Percentiles rank a stretch among this genome's conserved stretches.
phyloP scores from a whole-genome alignment of 164 flowering plant genomes.

The Vitis rotundifolia region DNA sequence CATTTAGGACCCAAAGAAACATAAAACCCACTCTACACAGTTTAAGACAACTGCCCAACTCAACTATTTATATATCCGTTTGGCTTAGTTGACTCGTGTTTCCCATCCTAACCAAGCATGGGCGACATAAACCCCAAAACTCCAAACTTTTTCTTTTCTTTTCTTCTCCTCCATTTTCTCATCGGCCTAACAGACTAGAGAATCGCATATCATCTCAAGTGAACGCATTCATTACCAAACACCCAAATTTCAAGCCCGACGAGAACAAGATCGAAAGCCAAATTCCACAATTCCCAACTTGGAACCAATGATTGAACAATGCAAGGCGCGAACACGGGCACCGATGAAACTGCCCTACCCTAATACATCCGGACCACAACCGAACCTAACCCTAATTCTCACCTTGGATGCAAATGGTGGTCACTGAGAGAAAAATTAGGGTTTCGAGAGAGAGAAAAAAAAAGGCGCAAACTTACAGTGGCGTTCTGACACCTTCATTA shows the following conservation, averaged over 20 bases:
- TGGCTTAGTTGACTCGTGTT: background rate
- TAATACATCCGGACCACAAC: slow-evolving; percentile 6
- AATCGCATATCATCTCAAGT: background rate
- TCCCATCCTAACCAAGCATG: background rate
- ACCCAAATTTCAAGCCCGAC: background rate
- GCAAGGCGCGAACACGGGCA: slow-evolving; percentile 2
- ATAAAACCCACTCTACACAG: background rate
- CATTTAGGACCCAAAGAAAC: too few relatives aligned
- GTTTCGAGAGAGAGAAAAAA: slow-evolving; percentile 16
- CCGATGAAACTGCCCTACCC: slow-evolving; percentile 11
- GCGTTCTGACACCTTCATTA: slow-evolving; percentile 4
- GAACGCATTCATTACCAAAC: background rate
- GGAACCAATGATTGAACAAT: slow-evolving; percentile 8
- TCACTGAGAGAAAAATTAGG: slow-evolving; percentile 26
- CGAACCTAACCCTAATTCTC: slow-evolving; percentile 9
- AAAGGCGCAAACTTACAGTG: slow-evolving; percentile 19
- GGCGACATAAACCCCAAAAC: background rate
- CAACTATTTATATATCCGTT: background rate
- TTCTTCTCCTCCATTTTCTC: background rate
- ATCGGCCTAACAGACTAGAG: slow-evolving; percentile 5
- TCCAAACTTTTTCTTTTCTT: background rate
- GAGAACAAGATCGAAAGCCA: slow-evolving; percentile 14
- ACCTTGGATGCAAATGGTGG: background rate
- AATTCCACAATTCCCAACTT: slow-evolving; percentile 7
- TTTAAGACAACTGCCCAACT: background rate